Conservation (phyloP, 108 stramenopile species). For the Thalassiosira profunda region DNA sequence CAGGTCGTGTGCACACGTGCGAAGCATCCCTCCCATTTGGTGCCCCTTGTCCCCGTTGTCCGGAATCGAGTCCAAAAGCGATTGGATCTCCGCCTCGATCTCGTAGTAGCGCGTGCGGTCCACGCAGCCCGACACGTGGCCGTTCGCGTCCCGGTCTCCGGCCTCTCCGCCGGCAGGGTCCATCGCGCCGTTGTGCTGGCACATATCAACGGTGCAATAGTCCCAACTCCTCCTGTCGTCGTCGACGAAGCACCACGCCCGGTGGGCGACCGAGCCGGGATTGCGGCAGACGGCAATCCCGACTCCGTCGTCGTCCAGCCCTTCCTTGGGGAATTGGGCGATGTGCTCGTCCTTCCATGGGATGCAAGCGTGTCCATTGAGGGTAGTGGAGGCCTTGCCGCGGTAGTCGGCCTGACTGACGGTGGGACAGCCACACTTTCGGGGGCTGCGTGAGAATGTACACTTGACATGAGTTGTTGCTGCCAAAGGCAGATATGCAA, state of each 20-base stretch:
- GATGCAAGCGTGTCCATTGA: conserved; percentile 9
- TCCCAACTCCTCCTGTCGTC: conserved; percentile 14
- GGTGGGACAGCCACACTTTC: conserved; percentile 19
- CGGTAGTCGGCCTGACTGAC: conserved; percentile 25
- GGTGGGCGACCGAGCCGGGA: conserved; percentile 3
- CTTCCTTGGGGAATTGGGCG: conserved; percentile 15
- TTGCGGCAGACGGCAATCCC: conserved; percentile 24
- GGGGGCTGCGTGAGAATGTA: conserved; percentile 9
- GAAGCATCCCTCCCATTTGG: conserved; percentile 41
- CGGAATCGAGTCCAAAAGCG: conserved; percentile 10
- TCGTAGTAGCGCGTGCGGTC: conserved; percentile 21
- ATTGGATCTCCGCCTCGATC: conserved; percentile 24
- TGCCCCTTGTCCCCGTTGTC: conserved; percentile 15
- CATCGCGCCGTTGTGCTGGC: neutral
- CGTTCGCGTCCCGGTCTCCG: no score
- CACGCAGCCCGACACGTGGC: neutral
- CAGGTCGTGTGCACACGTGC: conserved; percentile 47
- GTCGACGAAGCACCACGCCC: conserved; percentile 34
- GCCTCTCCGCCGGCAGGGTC: neutral
- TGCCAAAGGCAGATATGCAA: no score
- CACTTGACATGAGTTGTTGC: no score
- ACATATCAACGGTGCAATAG: conserved; percentile 24
- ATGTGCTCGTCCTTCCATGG: conserved; percentile 7
- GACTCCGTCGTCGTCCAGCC: conserved; percentile 27
- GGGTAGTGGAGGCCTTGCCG: conserved; percentile 4